Evolutionary conservation across 331 rosid genomes (phyloP).

Genomic region (Quercus phellos): DNA sequence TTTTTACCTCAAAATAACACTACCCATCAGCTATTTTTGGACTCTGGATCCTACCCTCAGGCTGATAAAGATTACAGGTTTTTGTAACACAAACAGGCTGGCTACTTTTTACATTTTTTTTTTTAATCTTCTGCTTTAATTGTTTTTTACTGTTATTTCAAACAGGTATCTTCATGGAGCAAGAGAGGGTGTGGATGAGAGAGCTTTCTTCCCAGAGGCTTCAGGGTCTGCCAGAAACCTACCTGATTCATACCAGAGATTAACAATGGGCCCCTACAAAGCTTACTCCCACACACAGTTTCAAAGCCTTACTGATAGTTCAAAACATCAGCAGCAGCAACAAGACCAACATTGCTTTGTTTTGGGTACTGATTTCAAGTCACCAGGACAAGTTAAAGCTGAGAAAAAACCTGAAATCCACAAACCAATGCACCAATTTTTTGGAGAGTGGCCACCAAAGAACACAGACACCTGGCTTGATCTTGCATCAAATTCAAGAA

Average conservation of each 20-base stretch:
- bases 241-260: conserved; percentile 48
- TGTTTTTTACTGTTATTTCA: neutral
- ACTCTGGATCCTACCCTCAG: conserved; percentile 61
- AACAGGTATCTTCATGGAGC: conserved; percentile 56
- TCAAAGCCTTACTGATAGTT: conserved; percentile 42
- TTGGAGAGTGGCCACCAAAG: conserved; percentile 92
- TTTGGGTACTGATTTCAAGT: conserved; percentile 86
- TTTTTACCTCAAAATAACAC: conserved; percentile 43
- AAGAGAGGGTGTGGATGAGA: conserved; percentile 69
- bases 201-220: conserved; percentile 77
- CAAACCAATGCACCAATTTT: conserved; percentile 90
- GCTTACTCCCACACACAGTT: conserved; percentile 50
- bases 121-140: neutral
- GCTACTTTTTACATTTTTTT: neutral
- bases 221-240: conserved; percentile 54
- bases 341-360: conserved; percentile 78
- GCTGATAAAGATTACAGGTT: conserved; percentile 73
- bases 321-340: conserved; percentile 31
- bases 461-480: conserved; percentile 92
- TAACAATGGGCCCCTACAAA: conserved; percentile 47
- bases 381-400: conserved; percentile 39
- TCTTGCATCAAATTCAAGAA: conserved; percentile 83
- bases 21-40: conserved; percentile 61
- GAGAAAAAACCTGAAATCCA: conserved; percentile 65
- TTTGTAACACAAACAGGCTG: neutral